Base-by-base conservation (phyloP, 345 rosid genomes). In the Eucalyptus sideroxylon region DNA sequence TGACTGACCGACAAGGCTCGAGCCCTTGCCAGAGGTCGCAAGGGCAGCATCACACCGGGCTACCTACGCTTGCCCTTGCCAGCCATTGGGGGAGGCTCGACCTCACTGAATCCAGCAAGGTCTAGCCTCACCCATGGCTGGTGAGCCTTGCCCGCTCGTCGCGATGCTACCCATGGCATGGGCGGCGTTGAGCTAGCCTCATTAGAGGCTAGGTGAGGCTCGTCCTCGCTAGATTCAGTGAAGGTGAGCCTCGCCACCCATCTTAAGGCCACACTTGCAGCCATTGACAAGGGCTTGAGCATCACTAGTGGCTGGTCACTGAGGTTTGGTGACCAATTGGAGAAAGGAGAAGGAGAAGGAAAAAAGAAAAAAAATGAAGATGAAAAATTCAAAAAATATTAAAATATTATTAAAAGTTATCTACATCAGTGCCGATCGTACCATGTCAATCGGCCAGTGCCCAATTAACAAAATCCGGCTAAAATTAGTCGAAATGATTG, bases 381-480 rank as follows among this genome's bases (percentile, higher is more conserved):
- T 3, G 4, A 50, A 50, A 50, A 50, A 50, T 50, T 50, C 3
- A 44, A 14, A 50, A 15, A 50, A 15, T 50, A 15, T 50, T 50
- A 15, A 5, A 50, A 50, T 5, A 50, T 50, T 50, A 50, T 50
- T 50, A 15, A 5, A 50, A 50, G 3, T 15, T 50, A 7, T 50
- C 2, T 50, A 50, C 0, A 16, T 50, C 1, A 16, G 0, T 0
- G 23, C 23, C 9, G 1, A 51, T 51, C 0, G 0, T 51, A 1
- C 1, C 9, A 51, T 2, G 0, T 51, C 2, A 17, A 0, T 51
- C 1, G 9, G 17, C 2, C 0, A 4, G 9, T 51, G 4, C 4
- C 23, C 4, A 51, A 17, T 51, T 0, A 51, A 19, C 56, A 51
- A 51, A 51, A 51, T 51, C 4, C 0, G 0, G 2, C 9, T 9